phyloP scores from a whole-genome alignment of 2,329 filamentous ascomycete genomes.

The Aschersonia sp. region DNA sequence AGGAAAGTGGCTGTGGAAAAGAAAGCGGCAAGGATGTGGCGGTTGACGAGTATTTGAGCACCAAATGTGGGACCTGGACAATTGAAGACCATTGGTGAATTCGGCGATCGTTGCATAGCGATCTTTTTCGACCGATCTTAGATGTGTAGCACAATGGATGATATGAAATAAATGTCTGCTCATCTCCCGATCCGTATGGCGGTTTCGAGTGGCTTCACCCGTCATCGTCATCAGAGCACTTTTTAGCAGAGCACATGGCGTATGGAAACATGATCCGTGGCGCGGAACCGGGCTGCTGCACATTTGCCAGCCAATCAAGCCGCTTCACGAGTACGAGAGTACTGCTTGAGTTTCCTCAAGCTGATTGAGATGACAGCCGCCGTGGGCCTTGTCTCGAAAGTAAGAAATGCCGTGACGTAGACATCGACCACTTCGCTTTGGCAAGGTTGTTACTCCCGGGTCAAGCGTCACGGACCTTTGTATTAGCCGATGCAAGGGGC shows the following conservation, averaged over 20 bases:
- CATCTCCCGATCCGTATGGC: too few relatives aligned
- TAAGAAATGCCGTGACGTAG: not conserved
- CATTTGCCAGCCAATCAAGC: too few relatives aligned
- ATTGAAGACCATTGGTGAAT: conserved; percentile 12
- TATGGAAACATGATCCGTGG: too few relatives aligned
- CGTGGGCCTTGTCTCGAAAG: not conserved
- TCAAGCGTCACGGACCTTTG: not conserved
- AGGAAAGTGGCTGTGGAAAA: conserved; percentile 31
- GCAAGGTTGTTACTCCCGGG: not conserved
- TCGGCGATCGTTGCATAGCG: not conserved
- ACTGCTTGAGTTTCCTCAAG: not conserved
- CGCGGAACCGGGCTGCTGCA: too few relatives aligned
- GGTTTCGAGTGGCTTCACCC: too few relatives aligned
- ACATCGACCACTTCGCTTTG: not conserved
- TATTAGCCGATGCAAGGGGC: not conserved
- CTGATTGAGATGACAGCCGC: not conserved
- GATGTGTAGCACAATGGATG: not conserved
- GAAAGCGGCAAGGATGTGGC: conserved; percentile 33
- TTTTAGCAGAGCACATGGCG: too few relatives aligned
- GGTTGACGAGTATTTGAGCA: conserved; percentile 29
- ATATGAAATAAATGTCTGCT: not conserved
- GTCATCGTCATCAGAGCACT: too few relatives aligned
- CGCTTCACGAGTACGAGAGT: too few relatives aligned
- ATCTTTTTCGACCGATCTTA: too few relatives aligned
- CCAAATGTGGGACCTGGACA: conserved; percentile 29